Base-by-base conservation (phyloP, 495 filamentous ascomycete genomes). In the Podospora sp. region DNA sequence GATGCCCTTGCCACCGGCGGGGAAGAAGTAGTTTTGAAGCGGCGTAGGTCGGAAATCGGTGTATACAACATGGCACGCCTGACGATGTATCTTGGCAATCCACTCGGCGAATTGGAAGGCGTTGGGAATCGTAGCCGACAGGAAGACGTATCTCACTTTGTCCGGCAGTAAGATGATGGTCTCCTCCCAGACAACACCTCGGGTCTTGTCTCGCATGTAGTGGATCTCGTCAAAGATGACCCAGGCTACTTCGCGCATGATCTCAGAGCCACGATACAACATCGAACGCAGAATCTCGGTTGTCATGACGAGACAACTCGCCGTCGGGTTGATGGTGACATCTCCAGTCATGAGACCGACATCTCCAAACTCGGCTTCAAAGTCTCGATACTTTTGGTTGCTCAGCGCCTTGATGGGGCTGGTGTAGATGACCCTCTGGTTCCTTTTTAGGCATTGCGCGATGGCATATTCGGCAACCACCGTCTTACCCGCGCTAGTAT, bases 81-180 rank as follows among this genome's bases (percentile, higher is more conserved):
- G 95, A 59, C 90, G 88, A 78, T 99, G 95, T 67, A 93, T 97
- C 78, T 98, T 97, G 63, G 90, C 91, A 67, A 98, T 94, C 95
- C 95, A 99, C 77, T 99, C 93, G 71, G 95, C 95, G 72, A 99
- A 99, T 75, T 99, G 95, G 90, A 98, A 97, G 53, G 95, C 94
- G 73, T 99, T 99, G 46, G 95, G 95, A 67, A 99, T 99, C n/a
- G 95, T 99, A 49, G 95, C 95, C 26, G 95, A 99, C 35, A 99
- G 81, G 82, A 99, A 99, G 35, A 97, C 95, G 71, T 98, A 99
- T 78, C 92, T 91, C 65, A 98, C 95, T 83, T 99, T 97, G 82
- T 99, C 94, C 6, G 95, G 95, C 11, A 99, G 82, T 25, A 99
- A 82, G 74, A 99, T 99, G 75, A 99, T 96, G 8, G 96, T 98